Evolutionary conservation across 2,329 filamentous ascomycete species (phyloP).

Genomic region (Aureobasidium uvarum): DNA sequence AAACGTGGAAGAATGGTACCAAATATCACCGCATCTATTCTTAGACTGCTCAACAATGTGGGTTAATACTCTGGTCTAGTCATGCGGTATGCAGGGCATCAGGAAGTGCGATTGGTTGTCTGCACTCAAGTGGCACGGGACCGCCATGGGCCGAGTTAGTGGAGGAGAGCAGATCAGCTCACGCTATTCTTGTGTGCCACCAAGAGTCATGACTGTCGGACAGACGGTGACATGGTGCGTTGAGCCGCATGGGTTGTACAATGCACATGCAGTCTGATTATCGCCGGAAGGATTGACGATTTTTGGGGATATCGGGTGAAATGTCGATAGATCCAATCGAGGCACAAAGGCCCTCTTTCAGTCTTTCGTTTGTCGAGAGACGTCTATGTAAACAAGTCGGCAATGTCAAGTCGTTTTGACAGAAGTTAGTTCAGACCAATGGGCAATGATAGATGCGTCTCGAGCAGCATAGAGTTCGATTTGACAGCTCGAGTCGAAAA

Average conservation of each 20-base stretch:
- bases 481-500: constrained; percentile 3
- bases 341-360: not conserved
- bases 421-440: not conserved
- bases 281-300: constrained; percentile 5
- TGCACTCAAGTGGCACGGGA: constrained; percentile 23
- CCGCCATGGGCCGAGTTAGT: constrained; percentile 15
- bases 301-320: constrained; percentile 5
- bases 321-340: constrained; percentile 5
- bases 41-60: constrained; percentile 40
- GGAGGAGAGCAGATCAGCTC: constrained; percentile 17
- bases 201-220: constrained; percentile 4
- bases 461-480: not conserved
- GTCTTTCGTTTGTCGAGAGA: not conserved
- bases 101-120: constrained; percentile 29
- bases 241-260: constrained; percentile 23
- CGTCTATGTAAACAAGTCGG: not conserved
- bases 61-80: constrained; percentile 28
- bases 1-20: constrained; percentile 43
- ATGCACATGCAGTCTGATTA: constrained; percentile 11
- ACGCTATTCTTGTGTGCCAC: constrained; percentile 26
- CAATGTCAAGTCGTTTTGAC: not conserved
- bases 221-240: not conserved
- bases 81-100: constrained; percentile 28
- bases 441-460: not conserved
- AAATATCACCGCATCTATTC: constrained; percentile 48